A percentile compares a stretch with the other conserved stretches of the same genome.
These are phyloP conservation scores for Microcyclospora tardicrescens DNA, from an alignment of 2,329 filamentous ascomycete genomes.

Conservation along the genomic window DNA sequence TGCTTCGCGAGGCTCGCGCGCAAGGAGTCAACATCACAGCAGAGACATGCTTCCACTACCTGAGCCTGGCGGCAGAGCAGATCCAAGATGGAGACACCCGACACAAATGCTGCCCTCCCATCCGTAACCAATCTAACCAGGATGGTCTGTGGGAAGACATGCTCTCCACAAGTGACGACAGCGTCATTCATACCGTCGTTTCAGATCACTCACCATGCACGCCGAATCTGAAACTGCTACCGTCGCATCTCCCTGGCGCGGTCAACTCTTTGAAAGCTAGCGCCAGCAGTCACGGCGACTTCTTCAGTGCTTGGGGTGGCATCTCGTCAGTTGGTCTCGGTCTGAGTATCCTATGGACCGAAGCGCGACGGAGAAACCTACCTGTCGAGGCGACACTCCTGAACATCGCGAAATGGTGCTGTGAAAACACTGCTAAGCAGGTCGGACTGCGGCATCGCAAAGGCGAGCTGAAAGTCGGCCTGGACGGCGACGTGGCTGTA, in stretches of 20 bases:
- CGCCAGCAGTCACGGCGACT: constrained; percentile 54
- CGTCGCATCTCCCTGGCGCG: constrained; percentile 48
- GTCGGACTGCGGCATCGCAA: constrained; percentile 73
- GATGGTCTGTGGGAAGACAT: constrained; percentile 81
- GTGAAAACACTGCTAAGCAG: constrained; percentile 72
- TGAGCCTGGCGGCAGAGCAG: constrained; percentile 69
- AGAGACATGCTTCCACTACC: constrained; percentile 92
- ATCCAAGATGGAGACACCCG: constrained; percentile 76
- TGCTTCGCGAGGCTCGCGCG: constrained; percentile 60
- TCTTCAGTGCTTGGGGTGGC: constrained; percentile 92
- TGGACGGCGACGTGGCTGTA: constrained; percentile 82
- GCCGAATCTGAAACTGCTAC: constrained; percentile 81
- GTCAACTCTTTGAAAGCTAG: constrained; percentile 21
- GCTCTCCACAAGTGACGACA: constrained; percentile 40
- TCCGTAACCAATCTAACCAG: constrained; percentile 68
- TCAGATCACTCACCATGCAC: constrained; percentile 96
- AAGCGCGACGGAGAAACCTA: constrained; percentile 49
- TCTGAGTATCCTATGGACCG: constrained; percentile 78
- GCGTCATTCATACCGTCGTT: constrained; percentile 82
- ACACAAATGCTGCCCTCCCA: constrained; percentile 92
- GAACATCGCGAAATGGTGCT: constrained; percentile 77
- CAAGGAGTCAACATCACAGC: constrained; percentile 75
- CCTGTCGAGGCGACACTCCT: constrained; percentile 44
- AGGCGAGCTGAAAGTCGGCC: constrained; percentile 65
- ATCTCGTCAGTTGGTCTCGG: constrained; percentile 90